Base-by-base conservation (phyloP, 192 early-diverging fungal species). In the Umbelopsis vinacea region DNA sequence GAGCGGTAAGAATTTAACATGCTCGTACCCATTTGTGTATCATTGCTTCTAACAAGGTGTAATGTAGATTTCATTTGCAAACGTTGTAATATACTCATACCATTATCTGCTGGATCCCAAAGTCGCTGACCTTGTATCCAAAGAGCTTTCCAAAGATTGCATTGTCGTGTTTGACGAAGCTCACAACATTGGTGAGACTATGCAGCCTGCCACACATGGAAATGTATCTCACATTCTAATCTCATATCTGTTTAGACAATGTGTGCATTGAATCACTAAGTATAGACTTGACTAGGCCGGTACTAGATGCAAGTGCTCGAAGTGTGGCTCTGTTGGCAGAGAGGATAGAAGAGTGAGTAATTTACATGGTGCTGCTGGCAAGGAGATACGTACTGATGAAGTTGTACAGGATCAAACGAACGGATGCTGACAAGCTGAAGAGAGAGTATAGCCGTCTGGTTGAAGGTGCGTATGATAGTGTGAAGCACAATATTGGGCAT, bases 101-200 rank as follows among this genome's bases (percentile, higher is more conserved):
- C 97, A 99, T 76, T 99, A 99, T 75, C 87, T 99, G 83, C 83
- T 99, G n/a, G 98, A 99, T 79, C 98, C 98, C 22, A 99, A 99
- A 82, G 97, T 99, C 2, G 98, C 98, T 7, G 97, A 98, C 46
- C 74, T 98, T 66, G 94, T 99, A 37, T 98, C 96, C 6, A 95
- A 92, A 80, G 97, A 98, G 76, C 72, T 99, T 60, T 92, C 93
- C 40, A 94, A 92, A 78, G 94, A 98, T 55, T 90, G 91, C 45
- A 98, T 99, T 60, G 92, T 99, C n/a, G 92, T 99, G 0, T 99
- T 99, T 84, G 98, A 99, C 82, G 98, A 99, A 78, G 98, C 98
- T 1, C 97, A 99, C 84, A 98, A 99, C 76, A 98, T 99, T 70
- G 97, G 93, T 94, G 81, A 40, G 47, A 63, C 7, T 43, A 9